phyloP scores from a whole-genome alignment of 768 basidiomycete species.

The Crepidotus variabilis region DNA sequence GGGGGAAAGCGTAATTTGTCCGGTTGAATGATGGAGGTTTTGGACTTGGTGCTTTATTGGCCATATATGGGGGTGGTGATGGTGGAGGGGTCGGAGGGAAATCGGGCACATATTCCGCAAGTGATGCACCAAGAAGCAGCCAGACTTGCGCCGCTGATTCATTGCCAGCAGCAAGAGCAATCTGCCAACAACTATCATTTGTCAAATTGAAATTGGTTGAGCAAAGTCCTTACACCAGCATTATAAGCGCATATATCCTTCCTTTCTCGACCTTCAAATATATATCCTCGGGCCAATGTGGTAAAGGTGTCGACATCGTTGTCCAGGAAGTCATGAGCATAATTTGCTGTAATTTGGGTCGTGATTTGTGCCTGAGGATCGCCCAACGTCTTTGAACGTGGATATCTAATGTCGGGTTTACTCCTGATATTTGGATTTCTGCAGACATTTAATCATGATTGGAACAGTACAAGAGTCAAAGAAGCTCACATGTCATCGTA shows the following conservation, averaged over 20 bases:
- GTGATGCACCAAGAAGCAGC: conserved; percentile 57
- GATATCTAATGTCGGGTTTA: conserved; percentile 26
- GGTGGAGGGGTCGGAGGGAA: conserved; percentile 21
- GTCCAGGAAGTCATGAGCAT: conserved; percentile 28
- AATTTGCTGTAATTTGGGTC: conserved; percentile 58
- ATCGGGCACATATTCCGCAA: conserved; percentile 45
- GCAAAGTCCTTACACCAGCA: conserved; percentile 38
- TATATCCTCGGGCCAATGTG: conserved; percentile 61
- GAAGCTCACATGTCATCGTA: conserved; percentile 73
- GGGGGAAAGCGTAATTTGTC: conserved; percentile 9
- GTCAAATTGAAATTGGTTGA: neutral
- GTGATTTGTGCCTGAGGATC: conserved; percentile 48
- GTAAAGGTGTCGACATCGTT: conserved; percentile 49
- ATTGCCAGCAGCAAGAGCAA: conserved; percentile 57
- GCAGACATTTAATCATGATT: conserved; percentile 3
- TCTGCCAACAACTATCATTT: conserved; percentile 27
- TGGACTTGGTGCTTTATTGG: neutral
- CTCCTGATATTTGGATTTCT: conserved; percentile 36
- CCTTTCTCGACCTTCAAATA: conserved; percentile 46
- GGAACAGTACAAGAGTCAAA: neutral
- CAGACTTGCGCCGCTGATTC: conserved; percentile 60
- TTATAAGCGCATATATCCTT: conserved; percentile 53
- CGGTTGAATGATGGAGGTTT: conserved; percentile 13
- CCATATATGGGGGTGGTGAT: conserved; percentile 11
- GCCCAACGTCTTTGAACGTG: conserved; percentile 53